Evolutionary conservation across 2,329 filamentous ascomycete genomes (phyloP).

Genomic region (Juglanconis oblonga): DNA sequence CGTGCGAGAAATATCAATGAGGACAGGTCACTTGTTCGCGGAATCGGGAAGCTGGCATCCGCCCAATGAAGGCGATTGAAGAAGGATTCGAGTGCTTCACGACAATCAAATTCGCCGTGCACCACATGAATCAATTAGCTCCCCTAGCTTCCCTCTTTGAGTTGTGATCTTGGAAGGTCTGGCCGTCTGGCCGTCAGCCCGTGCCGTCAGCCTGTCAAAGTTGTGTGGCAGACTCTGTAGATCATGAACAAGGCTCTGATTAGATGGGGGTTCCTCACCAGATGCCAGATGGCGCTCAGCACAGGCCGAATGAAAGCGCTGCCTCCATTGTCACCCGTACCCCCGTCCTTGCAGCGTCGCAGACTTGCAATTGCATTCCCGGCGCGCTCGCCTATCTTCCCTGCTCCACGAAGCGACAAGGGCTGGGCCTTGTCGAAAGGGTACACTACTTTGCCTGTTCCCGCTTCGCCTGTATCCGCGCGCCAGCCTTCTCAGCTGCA

Average conservation of each 20-base stretch:
- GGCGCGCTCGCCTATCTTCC: slow-evolving; percentile 8
- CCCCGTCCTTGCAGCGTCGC: slow-evolving; percentile 13
- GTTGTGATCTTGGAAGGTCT: slow-evolving; percentile 4
- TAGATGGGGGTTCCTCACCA: background rate
- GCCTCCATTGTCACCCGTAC: background rate
- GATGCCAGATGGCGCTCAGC: background rate
- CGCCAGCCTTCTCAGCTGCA: slow-evolving; percentile 12
- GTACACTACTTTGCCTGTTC: background rate
- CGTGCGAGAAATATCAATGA: background rate
- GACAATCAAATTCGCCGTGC: background rate
- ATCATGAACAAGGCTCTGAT: slow-evolving; percentile 2
- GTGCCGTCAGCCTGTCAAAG: background rate
- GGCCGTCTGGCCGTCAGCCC: background rate
- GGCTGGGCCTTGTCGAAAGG: background rate
- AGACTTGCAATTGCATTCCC: slow-evolving; percentile 12
- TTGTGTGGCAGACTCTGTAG: slow-evolving; percentile 1
- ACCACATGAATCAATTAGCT: background rate
- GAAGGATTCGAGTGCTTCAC: background rate
- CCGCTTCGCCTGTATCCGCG: slow-evolving; percentile 4
- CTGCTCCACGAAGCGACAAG: slow-evolving; percentile 7
- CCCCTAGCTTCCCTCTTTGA: background rate
- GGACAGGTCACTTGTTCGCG: slow-evolving; percentile 9
- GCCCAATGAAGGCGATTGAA: background rate
- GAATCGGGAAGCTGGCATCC: background rate
- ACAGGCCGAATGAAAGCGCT: background rate